phyloP scores from a whole-genome alignment of 202 grass and related monocot species.

The Schoenoplectus tabernaemontani region DNA sequence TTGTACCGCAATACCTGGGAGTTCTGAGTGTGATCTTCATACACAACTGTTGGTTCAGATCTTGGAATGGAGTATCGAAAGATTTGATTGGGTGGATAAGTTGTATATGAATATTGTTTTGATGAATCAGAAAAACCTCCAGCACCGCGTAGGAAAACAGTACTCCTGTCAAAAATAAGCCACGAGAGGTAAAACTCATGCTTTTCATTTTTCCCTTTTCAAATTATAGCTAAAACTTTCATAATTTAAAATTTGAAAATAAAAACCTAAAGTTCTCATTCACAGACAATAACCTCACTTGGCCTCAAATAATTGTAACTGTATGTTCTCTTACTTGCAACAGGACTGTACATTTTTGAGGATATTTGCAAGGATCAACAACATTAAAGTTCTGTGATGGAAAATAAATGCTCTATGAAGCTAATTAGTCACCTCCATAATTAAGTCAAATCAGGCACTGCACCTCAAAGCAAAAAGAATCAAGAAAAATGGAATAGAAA shows the following conservation, averaged over 20 bases:
- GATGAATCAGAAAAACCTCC: constrained; percentile 90
- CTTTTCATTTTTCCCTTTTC: background rate
- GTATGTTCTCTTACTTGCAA: background rate
- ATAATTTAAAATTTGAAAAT: background rate
- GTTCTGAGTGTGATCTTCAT: constrained; percentile 63
- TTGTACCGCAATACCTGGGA: constrained; percentile 72
- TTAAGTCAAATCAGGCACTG: background rate
- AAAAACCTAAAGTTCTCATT: background rate
- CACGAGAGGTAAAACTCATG: background rate
- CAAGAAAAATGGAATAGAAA: background rate
- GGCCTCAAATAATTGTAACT: background rate
- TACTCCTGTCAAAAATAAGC: constrained; percentile 50
- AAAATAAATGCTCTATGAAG: background rate
- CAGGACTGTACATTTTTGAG: background rate
- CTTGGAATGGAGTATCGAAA: constrained; percentile 63
- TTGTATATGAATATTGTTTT: constrained; percentile 49
- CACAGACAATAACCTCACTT: background rate
- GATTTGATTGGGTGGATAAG: constrained; percentile 66
- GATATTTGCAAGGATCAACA: background rate
- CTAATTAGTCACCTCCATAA: background rate
- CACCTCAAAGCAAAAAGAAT: background rate
- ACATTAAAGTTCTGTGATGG: too few relatives aligned
- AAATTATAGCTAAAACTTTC: background rate
- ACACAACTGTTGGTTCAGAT: constrained; percentile 36
- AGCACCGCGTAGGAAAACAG: constrained; percentile 67